phyloP scores from a whole-genome alignment of 2,329 filamentous ascomycete species.

The Hymenoscyphus linearis region DNA sequence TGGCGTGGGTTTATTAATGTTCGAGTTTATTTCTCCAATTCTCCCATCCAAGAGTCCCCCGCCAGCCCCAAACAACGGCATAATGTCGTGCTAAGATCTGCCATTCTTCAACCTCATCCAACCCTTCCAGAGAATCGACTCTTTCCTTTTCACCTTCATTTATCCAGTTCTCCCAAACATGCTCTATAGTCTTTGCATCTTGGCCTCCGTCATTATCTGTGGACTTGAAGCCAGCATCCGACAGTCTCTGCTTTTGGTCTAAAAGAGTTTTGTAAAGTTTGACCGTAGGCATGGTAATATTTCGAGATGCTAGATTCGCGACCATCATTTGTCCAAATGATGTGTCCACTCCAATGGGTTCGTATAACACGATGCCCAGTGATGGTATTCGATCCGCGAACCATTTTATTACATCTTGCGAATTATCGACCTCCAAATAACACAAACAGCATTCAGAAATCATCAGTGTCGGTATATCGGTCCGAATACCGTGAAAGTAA shows the following conservation, averaged over 20 bases:
- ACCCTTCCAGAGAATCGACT: constrained; percentile 72
- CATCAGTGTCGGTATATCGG: constrained; percentile 69
- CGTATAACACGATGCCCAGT: constrained; percentile 71
- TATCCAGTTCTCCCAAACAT: constrained; percentile 78
- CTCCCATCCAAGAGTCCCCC: constrained; percentile 20
- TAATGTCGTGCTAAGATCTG: constrained; percentile 83
- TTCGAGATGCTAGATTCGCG: constrained; percentile 74
- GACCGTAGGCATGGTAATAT: constrained; percentile 80
- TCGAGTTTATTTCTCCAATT: constrained; percentile 7
- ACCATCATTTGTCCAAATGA: constrained; percentile 91
- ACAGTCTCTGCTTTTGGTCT: constrained; percentile 65
- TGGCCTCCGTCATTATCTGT: constrained; percentile 37
- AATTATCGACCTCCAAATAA: constrained; percentile 67
- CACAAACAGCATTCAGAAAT: constrained; percentile 95
- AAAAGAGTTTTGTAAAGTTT: constrained; percentile 62
- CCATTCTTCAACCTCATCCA: constrained; percentile 97
- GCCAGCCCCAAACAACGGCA: constrained; percentile 83
- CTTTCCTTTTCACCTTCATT: constrained; percentile 65
- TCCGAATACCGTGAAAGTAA: constrained; percentile 42
- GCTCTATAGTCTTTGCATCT: constrained; percentile 54
- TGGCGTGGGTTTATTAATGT: constrained; percentile 1
- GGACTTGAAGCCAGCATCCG: constrained; percentile 55
- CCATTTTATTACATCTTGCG: constrained; percentile 58
- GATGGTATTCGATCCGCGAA: constrained; percentile 49
- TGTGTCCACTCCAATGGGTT: constrained; percentile 79